These are phyloP conservation scores for Rubia balearica DNA, from an alignment of 305 asterid genomes.

Conservation along the genomic window DNA sequence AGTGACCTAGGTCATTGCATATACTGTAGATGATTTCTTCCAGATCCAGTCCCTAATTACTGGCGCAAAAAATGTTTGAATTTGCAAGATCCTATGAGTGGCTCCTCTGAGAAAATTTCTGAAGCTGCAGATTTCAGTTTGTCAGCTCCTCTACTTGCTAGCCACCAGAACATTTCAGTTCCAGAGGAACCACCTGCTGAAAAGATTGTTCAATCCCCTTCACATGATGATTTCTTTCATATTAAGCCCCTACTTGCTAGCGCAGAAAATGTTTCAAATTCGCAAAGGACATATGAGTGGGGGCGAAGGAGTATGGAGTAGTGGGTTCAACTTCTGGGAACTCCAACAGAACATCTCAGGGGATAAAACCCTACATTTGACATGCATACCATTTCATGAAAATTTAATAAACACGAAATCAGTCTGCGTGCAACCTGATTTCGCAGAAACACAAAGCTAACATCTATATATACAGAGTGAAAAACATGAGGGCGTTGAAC, in stretches of 20 bases:
- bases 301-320: too few species aligned
- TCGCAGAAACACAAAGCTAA: background rate
- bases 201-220: background rate
- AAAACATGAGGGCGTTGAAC: background rate
- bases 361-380: too few species aligned
- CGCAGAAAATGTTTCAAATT: too few species aligned
- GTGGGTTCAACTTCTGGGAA: too few species aligned
- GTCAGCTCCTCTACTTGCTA: background rate
- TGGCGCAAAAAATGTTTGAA: too few species aligned
- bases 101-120: background rate
- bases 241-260: too few species aligned
- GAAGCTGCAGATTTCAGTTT: background rate
- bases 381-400: background rate
- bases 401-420: background rate
- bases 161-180: background rate
- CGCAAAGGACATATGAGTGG: too few species aligned
- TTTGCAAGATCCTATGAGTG: background rate
- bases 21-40: too few species aligned
- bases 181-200: background rate
- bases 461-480: background rate
- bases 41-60: too few species aligned
- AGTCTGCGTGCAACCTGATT: background rate
- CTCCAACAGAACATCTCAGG: constrained; percentile 13
- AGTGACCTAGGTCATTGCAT: too few species aligned
- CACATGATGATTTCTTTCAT: too few species aligned